Percentiles rank a stretch among this genome's conserved stretches.
These are phyloP conservation scores for Thymus mandschuricus DNA, from an alignment of 257 asterid species.

Conservation along the genomic window DNA sequence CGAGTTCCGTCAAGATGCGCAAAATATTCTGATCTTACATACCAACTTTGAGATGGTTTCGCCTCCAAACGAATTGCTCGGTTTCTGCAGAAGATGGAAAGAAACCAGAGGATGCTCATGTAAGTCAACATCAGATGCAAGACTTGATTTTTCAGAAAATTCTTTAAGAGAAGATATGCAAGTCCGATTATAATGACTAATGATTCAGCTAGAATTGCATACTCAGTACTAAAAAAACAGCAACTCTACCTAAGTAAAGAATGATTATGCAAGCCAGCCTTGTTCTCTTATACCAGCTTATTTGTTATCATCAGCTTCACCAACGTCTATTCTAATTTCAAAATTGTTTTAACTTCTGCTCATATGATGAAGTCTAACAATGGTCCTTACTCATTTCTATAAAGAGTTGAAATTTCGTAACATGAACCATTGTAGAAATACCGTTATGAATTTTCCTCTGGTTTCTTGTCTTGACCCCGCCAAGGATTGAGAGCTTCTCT, in stretches of 20 bases:
- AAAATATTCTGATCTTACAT: conserved; percentile 21
- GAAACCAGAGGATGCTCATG: not conserved
- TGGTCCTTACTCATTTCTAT: not conserved
- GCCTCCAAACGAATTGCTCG: not conserved
- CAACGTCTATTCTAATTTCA: not conserved
- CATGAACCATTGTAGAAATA: conserved; percentile 23
- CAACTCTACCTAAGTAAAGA: not conserved
- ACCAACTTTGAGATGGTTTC: conserved; percentile 1
- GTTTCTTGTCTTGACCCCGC: conserved; percentile 54
- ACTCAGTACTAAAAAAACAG: not conserved
- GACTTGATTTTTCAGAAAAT: not conserved
- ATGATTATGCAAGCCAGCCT: not conserved
- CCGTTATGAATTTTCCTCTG: conserved; percentile 48
- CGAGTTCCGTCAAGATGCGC: conserved; percentile 20
- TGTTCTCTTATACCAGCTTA: not conserved
- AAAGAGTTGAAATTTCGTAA: not conserved
- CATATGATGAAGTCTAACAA: not conserved
- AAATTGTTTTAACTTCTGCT: not conserved
- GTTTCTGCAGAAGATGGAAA: conserved; percentile 32
- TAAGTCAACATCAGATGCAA: not conserved
- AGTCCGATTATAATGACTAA: not conserved
- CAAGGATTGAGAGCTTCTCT: conserved; percentile 97
- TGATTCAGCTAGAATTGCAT: not conserved
- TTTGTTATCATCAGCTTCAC: conserved; percentile 20
- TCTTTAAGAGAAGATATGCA: not conserved